These are phyloP conservation scores for Thermochaetoides thermophila DNA, from an alignment of 495 filamentous ascomycete genomes.

Conservation along the genomic window DNA sequence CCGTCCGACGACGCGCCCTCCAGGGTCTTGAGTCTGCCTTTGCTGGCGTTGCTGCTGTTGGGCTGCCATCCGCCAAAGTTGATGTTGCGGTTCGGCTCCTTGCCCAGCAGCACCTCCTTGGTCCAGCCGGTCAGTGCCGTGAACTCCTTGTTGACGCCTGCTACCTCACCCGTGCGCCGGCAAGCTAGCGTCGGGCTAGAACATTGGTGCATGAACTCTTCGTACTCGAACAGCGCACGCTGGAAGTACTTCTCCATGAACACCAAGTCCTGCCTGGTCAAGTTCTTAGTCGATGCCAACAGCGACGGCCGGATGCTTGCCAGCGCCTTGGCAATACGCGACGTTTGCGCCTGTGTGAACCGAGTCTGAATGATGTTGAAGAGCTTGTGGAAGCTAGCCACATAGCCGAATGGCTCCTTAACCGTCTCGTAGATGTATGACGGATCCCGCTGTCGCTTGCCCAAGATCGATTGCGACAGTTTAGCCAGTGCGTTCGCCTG, in stretches of 20 bases:
- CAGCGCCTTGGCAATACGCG: conserved; percentile 73
- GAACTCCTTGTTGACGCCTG: conserved; percentile 87
- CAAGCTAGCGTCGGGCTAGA: conserved; percentile 86
- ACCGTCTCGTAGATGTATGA: conserved; percentile 79
- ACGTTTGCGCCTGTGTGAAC: conserved; percentile 50
- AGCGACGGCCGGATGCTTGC: conserved; percentile 84
- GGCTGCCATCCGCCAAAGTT: conserved; percentile 42
- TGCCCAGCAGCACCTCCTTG: conserved; percentile 77
- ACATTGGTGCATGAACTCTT: conserved; percentile 75
- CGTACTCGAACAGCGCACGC: conserved; percentile 78
- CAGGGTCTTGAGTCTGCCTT: conserved; percentile 29
- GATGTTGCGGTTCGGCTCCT: conserved; percentile 76
- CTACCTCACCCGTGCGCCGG: conserved; percentile 82
- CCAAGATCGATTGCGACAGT: conserved; percentile 35
- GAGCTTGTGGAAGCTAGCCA: conserved; percentile 75
- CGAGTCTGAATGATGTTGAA: conserved; percentile 67
- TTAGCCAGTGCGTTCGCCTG: conserved; percentile 23
- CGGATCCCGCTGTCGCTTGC: conserved; percentile 48
- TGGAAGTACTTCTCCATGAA: conserved; percentile 98
- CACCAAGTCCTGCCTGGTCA: conserved; percentile 75
- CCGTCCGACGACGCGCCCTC: conserved; percentile 15
- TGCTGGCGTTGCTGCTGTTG: conserved; percentile 18
- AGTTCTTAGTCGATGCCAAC: conserved; percentile 68
- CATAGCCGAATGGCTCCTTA: conserved; percentile 80
- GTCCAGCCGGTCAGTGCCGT: conserved; percentile 87